Evolutionary conservation across 2,329 filamentous ascomycete species (phyloP).

Genomic region (Venturia effusa): DNA sequence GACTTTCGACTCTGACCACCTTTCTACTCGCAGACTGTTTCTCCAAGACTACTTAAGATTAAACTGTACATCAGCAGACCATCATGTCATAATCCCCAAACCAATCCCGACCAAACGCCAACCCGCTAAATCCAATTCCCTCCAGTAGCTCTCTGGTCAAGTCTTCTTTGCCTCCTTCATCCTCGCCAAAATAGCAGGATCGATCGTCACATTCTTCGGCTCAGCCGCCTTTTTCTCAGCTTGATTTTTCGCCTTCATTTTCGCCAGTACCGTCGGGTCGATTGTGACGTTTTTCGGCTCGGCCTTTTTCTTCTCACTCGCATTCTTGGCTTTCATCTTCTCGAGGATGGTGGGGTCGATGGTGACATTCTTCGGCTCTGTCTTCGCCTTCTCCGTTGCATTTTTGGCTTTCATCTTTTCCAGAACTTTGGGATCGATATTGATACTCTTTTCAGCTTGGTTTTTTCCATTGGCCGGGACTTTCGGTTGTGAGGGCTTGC

Average conservation of each 20-base stretch:
- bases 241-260: slow-evolving; percentile 7
- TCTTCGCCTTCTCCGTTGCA: background rate
- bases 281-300: slow-evolving; percentile 10
- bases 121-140: background rate
- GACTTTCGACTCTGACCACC: too few relatives aligned
- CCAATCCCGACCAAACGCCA: background rate
- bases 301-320: background rate
- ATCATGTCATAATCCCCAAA: too few relatives aligned
- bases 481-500: background rate
- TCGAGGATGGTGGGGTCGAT: slow-evolving; percentile 11
- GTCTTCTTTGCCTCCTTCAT: slow-evolving; percentile 9
- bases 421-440: slow-evolving; percentile 8
- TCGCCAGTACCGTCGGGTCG: slow-evolving; percentile 6
- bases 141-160: background rate
- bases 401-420: slow-evolving; percentile 5
- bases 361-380: slow-evolving; percentile 8
- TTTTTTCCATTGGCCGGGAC: background rate
- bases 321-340: slow-evolving; percentile 7
- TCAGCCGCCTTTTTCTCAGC: background rate
- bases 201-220: slow-evolving; percentile 1
- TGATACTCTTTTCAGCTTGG: slow-evolving; percentile 8
- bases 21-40: too few relatives aligned
- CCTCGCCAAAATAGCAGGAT: slow-evolving; percentile 11
- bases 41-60: too few relatives aligned
- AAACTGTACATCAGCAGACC: too few relatives aligned